Evolutionary conservation across 306 rosid genomes (phyloP).

Genomic region (Benincasa hispida): DNA sequence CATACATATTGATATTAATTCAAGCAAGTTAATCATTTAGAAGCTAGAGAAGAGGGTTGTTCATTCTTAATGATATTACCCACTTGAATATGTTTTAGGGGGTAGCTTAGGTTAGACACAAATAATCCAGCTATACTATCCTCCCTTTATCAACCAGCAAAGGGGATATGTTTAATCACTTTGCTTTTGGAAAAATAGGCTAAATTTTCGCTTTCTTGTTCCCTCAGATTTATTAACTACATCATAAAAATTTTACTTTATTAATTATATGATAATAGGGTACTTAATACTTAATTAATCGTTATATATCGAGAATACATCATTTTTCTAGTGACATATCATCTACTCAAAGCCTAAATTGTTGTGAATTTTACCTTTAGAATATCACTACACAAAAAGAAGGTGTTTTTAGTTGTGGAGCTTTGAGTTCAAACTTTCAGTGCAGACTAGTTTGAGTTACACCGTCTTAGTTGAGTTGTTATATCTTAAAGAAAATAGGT

Average conservation of each 20-base stretch:
- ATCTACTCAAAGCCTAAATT: neutral
- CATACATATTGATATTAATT: neutral
- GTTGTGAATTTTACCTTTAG: neutral
- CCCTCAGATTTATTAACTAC: neutral
- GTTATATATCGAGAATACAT: neutral
- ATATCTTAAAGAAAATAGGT: too few relatives aligned
- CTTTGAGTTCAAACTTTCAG: too few relatives aligned
- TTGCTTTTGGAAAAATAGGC: neutral
- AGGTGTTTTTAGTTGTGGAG: too few relatives aligned
- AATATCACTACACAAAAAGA: neutral
- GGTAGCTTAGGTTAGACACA: slow-evolving; percentile 1
- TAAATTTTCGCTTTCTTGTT: neutral
- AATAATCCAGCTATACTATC: neutral
- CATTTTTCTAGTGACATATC: neutral
- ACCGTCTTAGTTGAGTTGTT: too few relatives aligned
- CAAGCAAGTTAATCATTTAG: neutral
- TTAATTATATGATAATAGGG: neutral
- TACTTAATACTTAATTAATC: neutral
- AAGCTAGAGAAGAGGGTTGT: slow-evolving; percentile 1
- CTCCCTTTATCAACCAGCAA: neutral
- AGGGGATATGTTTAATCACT: neutral
- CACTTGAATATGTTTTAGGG: neutral
- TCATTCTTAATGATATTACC: slow-evolving; percentile 7
- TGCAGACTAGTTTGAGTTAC: too few relatives aligned
- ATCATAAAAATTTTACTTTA: neutral